Base-by-base conservation (phyloP, 2,329 filamentous ascomycete genomes). In the Fusarium euwallaceae region DNA sequence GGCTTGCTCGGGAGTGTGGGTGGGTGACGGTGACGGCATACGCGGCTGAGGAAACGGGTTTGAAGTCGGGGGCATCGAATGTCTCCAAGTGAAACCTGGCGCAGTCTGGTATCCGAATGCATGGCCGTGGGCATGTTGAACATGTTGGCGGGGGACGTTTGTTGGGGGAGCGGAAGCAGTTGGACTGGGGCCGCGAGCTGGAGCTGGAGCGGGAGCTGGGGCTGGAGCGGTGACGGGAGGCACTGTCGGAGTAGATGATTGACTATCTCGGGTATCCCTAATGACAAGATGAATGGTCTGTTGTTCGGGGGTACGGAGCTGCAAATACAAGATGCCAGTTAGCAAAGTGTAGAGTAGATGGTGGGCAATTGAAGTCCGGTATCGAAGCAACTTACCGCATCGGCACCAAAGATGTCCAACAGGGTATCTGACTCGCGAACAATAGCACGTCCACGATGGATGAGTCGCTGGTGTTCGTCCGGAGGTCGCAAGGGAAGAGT, bases 381-480 rank as follows among this genome's bases (percentile, higher is more conserved):
- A 41, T 56, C 59, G 27, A 37, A 32, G 14, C 22, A 37, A 55
- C 65, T 10, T 83, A 91, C 89, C 63, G 84, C 81, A 69, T 90
- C 87, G 66, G 86, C 82, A 4, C 90, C 89, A 77, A 92, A 89
- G 4, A 92, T 81, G 41, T 90, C 86, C 27, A 86, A 78, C 82
- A 92, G 83, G 17, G 87, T 91, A 67, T 91, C 88, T 12, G 82
- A 81, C 41, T 91, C 89, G 60, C 86, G 86, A 34, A 84, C 80
- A 58, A 92, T 82, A 56, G 90, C 84, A 39, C 89, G 87, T 1
- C 91, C 91, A 48, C 88, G 85, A 76, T 92, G 87, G 41, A 92
- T 92, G 68, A 92, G 81, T 48, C 90, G 86, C 79, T 92, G 89
- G 37, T 87, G 85, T 37, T 89, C 86, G 69, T 90, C 86, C 17